Base-by-base conservation (phyloP, 106 monocot species). In the Dioscorea zingiberensis region DNA sequence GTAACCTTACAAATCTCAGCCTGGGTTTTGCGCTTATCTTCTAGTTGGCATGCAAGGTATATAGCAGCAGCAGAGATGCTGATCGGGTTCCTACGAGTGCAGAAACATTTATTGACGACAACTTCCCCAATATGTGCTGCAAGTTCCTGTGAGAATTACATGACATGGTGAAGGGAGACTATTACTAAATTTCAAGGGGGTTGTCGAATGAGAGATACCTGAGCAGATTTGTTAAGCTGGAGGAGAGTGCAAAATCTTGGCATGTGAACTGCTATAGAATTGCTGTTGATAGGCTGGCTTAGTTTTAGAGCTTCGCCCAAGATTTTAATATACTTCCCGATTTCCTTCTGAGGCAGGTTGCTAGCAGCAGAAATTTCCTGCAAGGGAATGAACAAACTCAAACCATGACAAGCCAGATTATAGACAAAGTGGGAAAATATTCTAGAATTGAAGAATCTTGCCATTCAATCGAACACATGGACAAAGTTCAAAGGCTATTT, bases 1-100 rank as follows among this genome's bases (percentile, higher is more conserved):
- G 97, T 98, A 27, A 98, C 97, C 64, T 93, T 98, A 65, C 97
- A 98, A 21, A 98, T 98, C 73, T 98, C 97, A n/a, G 97, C 97
- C 62, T 98, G 97, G 18, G 97, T 98, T 70, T 98, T 98, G 7
- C 97, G 80, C 44, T 98, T 92, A 68, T 92, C 97, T 71, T 98
- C 97, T 9, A 98, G 83, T 30, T 97, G 97, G 47, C 97, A 97
- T 46, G 91, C 95, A 12, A 98, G 75, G 74, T 98, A 98, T 51
- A 98, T 98, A 17, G 92, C 97, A 19, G 92, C 97, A 23, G 97
- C 97, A 25, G 92, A 98, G 55, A 98, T 92, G 73, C 97, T 98
- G 68, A 98, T 98, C 19, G 97, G 97, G 68, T 98, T 98, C 47
- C 97, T 72, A 21, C 92, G 80, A 21, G 97, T 98, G 59, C 97